Evolutionary conservation across 805 yeast genomes (phyloP).

Genomic region (Henningerozyma blattae): DNA sequence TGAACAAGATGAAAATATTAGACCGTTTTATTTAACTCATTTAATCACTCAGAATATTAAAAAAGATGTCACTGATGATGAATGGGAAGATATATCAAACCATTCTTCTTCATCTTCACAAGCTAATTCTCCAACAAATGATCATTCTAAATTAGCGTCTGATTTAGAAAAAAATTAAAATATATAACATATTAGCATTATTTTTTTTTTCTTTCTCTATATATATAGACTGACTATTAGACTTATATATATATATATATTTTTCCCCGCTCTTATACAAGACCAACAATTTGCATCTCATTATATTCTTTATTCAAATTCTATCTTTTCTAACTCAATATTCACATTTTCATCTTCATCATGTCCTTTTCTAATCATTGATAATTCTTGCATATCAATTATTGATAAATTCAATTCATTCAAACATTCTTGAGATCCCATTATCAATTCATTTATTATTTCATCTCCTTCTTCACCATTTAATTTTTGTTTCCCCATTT

Average conservation of each 20-base stretch:
- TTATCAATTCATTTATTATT: constrained; percentile 45
- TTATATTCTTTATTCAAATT: neutral
- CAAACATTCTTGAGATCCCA: constrained; percentile 40
- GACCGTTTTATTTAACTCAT: constrained; percentile 36
- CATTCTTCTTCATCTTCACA: too few species aligned
- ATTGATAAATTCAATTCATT: constrained; percentile 50
- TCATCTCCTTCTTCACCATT: constrained; percentile 30
- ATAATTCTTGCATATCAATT: constrained; percentile 26
- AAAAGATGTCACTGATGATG: constrained; percentile 6
- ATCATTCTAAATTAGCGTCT: too few species aligned
- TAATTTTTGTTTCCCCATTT: constrained; percentile 34
- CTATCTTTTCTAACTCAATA: constrained; percentile 12
- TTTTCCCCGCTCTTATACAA: too few species aligned
- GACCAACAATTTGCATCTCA: too few species aligned
- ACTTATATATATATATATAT: too few species aligned
- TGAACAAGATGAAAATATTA: constrained; percentile 22
- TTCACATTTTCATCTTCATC: constrained; percentile 29
- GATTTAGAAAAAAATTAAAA: too few species aligned
- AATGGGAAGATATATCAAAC: constrained; percentile 27
- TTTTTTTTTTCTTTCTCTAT: too few species aligned
- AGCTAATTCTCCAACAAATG: too few species aligned
- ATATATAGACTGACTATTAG: too few species aligned
- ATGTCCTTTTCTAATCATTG: constrained; percentile 25
- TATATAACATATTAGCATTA: too few species aligned
- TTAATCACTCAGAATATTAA: constrained; percentile 20